Conservation (phyloP, 179 eudicot species). For the Sideroxylon spinosum region DNA sequence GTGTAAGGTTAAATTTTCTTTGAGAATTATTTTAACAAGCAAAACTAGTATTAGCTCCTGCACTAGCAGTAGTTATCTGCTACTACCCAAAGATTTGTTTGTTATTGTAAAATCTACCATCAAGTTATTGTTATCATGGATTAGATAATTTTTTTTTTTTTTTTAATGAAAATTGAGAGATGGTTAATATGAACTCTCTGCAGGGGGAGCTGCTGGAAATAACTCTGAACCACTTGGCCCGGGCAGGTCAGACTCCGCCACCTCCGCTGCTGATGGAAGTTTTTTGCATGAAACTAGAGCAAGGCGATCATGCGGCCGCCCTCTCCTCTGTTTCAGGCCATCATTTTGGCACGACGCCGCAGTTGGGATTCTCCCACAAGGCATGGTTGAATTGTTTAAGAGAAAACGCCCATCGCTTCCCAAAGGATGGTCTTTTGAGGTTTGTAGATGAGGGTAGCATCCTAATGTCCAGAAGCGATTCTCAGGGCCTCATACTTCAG, state of each 20-base stretch:
- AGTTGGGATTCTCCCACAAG: constrained; percentile 52
- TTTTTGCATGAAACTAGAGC: constrained; percentile 57
- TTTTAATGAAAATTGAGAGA: background rate
- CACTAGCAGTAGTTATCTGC: background rate
- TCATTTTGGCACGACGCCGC: constrained; percentile 30
- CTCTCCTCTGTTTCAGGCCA: constrained; percentile 46
- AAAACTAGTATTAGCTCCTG: too few relatives aligned
- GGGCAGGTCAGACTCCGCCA: constrained; percentile 50
- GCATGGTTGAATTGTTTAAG: constrained; percentile 58
- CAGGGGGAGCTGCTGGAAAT: constrained; percentile 60
- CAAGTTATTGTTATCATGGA: background rate
- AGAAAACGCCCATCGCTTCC: constrained; percentile 40
- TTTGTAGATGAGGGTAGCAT: constrained; percentile 38
- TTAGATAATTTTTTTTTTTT: too few relatives aligned
- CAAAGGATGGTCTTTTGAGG: constrained; percentile 35
- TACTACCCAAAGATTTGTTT: background rate
- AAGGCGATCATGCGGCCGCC: constrained; percentile 44
- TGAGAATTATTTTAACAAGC: too few relatives aligned
- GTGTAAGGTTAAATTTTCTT: background rate
- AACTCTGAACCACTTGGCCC: constrained; percentile 70
- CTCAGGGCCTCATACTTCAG: constrained; percentile 31
- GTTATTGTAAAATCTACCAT: too few relatives aligned
- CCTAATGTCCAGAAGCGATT: constrained; percentile 31
- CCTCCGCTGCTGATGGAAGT: constrained; percentile 63
- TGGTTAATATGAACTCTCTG: background rate